These are phyloP conservation scores for Pleurotus giganteus DNA, from an alignment of 768 basidiomycete genomes.

Conservation along the genomic window DNA sequence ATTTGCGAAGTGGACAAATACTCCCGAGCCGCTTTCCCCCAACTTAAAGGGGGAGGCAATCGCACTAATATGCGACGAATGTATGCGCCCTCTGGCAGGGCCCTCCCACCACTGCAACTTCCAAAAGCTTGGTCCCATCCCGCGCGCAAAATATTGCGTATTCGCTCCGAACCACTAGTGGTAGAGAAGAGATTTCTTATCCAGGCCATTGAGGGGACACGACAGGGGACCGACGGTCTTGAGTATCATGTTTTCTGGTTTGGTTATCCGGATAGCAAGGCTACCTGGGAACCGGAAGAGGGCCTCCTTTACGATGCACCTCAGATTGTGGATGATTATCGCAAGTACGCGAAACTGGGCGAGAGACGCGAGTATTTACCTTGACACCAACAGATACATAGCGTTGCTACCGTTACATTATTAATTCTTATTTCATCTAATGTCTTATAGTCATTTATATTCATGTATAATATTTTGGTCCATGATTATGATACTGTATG, in stretches of 20 bases:
- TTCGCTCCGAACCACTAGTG: constrained; percentile 33
- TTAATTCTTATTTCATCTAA: no score
- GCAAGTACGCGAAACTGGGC: not conserved
- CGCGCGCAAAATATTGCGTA: constrained; percentile 38
- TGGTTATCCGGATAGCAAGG: constrained; percentile 48
- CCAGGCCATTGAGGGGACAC: constrained; percentile 35
- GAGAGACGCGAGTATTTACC: not conserved
- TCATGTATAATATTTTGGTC: no score
- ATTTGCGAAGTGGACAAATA: constrained; percentile 83
- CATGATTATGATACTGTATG: no score
- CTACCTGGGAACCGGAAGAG: constrained; percentile 58
- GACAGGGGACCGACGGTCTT: constrained; percentile 29
- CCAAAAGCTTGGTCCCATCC: constrained; percentile 58
- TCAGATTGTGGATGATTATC: constrained; percentile 38
- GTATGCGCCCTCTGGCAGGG: constrained; percentile 30
- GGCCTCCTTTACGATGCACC: constrained; percentile 51
- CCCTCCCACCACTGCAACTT: constrained; percentile 28
- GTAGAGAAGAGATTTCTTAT: constrained; percentile 46
- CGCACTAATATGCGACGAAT: constrained; percentile 36
- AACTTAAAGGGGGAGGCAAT: constrained; percentile 34
- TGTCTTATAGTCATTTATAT: no score
- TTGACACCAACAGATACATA: no score
- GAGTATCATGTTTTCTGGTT: constrained; percentile 55
- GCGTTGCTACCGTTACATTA: no score
- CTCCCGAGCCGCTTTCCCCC: constrained; percentile 52